Conservation (phyloP, 208 protist genomes). For the Borovskyia barvae region DNA sequence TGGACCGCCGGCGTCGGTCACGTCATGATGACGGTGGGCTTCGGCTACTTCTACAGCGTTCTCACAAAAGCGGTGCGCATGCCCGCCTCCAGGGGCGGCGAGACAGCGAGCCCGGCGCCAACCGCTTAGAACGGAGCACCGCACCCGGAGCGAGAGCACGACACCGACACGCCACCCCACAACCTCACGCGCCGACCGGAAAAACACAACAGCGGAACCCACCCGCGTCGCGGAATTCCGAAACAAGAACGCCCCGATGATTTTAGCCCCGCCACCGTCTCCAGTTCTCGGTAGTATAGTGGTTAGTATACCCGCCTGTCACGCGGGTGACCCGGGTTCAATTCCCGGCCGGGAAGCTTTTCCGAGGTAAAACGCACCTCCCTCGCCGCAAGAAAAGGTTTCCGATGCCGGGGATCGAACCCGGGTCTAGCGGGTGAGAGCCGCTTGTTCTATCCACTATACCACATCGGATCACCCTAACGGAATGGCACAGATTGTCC, state of each 20-base stretch:
- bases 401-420: slow-evolving; percentile 93
- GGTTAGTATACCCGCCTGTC: slow-evolving; percentile 93
- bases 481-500: too few species aligned
- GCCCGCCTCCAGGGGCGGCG: slow-evolving; percentile 2
- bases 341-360: slow-evolving; percentile 90
- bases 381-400: slow-evolving; percentile 17
- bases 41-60: slow-evolving; percentile 57
- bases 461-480: slow-evolving; percentile 92
- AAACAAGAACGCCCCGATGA: too few species aligned
- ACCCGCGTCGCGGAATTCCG: too few species aligned
- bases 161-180: too few species aligned
- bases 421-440: slow-evolving; percentile 92
- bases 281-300: slow-evolving; percentile 90
- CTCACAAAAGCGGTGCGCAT: slow-evolving; percentile 33
- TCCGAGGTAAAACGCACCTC: neutral
- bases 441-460: slow-evolving; percentile 93
- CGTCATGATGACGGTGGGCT: slow-evolving; percentile 34
- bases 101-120: slow-evolving; percentile 11
- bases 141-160: too few species aligned
- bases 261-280: neutral
- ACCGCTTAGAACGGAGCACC: neutral
- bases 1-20: slow-evolving; percentile 53
- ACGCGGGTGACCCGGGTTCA: slow-evolving; percentile 93
- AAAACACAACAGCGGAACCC: too few species aligned
- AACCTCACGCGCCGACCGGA: too few species aligned